A percentile compares a stretch with the other conserved stretches of the same genome.
Evolutionary conservation across 257 asterid genomes (phyloP).

Genomic region (Salvia miltiorrhiza): DNA sequence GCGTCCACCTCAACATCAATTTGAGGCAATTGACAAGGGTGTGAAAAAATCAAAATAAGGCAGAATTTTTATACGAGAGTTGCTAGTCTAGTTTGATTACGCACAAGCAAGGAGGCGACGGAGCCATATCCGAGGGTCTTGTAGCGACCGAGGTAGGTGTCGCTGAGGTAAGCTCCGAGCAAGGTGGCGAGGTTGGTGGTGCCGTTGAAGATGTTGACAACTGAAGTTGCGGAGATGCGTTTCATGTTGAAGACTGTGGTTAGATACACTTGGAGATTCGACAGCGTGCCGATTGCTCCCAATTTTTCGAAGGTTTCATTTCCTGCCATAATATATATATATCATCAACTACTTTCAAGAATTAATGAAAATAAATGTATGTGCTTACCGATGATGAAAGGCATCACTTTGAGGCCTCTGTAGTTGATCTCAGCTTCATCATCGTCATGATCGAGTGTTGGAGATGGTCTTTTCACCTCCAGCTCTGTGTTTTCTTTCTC

Average conservation of each 20-base stretch:
- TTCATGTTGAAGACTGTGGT: constrained; percentile 65
- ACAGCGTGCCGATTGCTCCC: constrained; percentile 69
- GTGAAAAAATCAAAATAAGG: no score
- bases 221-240: constrained; percentile 49
- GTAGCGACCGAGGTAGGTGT: constrained; percentile 63
- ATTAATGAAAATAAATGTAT: neutral
- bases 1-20: no score
- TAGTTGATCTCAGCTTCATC: constrained; percentile 28
- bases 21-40: no score
- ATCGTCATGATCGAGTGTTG: neutral
- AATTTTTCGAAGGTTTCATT: constrained; percentile 86
- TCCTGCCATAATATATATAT: constrained; percentile 32
- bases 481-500: constrained; percentile 20
- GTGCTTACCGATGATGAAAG: constrained; percentile 34
- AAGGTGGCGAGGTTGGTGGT: constrained; percentile 67
- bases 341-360: neutral
- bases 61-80: neutral
- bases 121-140: neutral
- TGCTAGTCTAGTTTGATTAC: no score
- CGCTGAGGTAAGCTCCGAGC: constrained; percentile 63
- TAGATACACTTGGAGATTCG: constrained; percentile 62
- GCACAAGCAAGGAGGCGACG: neutral
- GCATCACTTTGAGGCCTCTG: constrained; percentile 39
- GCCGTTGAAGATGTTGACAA: constrained; percentile 62
- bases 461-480: constrained; percentile 9